Conservation (phyloP, 768 basidiomycete species). For the Pisolithus marmoratus region DNA sequence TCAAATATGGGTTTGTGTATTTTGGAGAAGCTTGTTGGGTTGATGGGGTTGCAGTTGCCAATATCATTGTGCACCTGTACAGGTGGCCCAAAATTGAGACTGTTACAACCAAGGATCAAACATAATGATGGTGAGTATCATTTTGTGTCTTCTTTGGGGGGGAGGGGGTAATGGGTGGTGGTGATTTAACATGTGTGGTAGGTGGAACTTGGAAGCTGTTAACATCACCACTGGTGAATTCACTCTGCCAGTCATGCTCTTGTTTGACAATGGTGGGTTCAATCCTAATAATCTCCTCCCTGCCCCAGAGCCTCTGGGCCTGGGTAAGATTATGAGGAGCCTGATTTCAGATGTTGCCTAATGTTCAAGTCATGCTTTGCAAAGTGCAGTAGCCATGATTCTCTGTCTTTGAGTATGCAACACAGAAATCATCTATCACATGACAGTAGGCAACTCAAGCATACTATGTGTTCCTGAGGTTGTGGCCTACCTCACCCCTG, state of each 20-base stretch:
- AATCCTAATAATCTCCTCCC: neutral
- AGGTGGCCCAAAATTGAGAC: conserved; percentile 68
- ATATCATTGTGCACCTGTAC: conserved; percentile 76
- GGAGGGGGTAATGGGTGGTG: conserved; percentile 1
- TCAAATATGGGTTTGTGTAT: conserved; percentile 82
- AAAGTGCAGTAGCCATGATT: no score
- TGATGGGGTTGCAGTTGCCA: conserved; percentile 96
- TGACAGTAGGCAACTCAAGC: no score
- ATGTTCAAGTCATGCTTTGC: no score
- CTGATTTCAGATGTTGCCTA: no score
- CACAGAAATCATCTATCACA: no score
- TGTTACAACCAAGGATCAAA: conserved; percentile 83
- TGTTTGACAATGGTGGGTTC: conserved; percentile 60
- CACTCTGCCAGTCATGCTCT: conserved; percentile 62
- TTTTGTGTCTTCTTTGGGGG: neutral
- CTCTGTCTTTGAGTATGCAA: no score
- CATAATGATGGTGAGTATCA: conserved; percentile 83
- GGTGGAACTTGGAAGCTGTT: conserved; percentile 87
- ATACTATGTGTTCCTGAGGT: no score
- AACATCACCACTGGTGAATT: conserved; percentile 68
- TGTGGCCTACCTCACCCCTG: no score
- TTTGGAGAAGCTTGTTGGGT: conserved; percentile 96
- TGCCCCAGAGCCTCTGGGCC: no score
- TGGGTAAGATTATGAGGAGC: no score
- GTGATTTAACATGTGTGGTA: conserved; percentile 19